Percentiles rank a stretch among this genome's conserved stretches.
These are phyloP conservation scores for Dactylellina leptospora DNA, from an alignment of 2,329 filamentous ascomycete genomes.

Conservation along the genomic window DNA sequence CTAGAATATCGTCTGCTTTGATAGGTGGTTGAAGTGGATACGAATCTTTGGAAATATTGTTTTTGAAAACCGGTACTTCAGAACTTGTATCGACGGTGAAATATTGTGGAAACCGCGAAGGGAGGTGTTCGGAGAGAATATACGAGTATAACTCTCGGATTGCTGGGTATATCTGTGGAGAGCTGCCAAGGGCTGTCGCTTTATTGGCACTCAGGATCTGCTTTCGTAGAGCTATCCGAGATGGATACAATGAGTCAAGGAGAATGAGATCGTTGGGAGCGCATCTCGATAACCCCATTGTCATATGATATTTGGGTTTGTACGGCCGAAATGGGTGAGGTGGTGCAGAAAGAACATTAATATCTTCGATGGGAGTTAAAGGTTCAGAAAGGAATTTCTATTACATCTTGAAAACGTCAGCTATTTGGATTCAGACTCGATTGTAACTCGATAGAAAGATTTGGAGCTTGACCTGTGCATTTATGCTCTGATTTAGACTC, in stretches of 20 bases:
- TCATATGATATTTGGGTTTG: constrained; percentile 67
- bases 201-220: constrained; percentile 18
- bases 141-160: not conserved
- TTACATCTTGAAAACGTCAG: too few relatives aligned
- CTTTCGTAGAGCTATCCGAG: constrained; percentile 59
- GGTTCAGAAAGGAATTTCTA: not conserved
- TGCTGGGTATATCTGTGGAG: not conserved
- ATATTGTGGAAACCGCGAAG: not conserved
- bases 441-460: too few relatives aligned
- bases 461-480: too few relatives aligned
- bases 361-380: constrained; percentile 58
- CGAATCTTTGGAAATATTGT: not conserved
- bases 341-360: constrained; percentile 61
- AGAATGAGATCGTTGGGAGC: constrained; percentile 65
- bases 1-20: constrained; percentile 58
- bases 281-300: constrained; percentile 62
- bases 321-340: constrained; percentile 64
- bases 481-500: too few relatives aligned
- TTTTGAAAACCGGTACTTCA: not conserved
- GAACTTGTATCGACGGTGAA: not conserved
- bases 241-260: constrained; percentile 65
- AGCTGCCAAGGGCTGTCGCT: not conserved
- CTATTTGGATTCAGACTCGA: too few relatives aligned
- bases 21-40: constrained; percentile 46
- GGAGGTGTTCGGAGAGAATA: not conserved